Conservation (phyloP, 805 yeast species). For the Starmerella powellii region DNA sequence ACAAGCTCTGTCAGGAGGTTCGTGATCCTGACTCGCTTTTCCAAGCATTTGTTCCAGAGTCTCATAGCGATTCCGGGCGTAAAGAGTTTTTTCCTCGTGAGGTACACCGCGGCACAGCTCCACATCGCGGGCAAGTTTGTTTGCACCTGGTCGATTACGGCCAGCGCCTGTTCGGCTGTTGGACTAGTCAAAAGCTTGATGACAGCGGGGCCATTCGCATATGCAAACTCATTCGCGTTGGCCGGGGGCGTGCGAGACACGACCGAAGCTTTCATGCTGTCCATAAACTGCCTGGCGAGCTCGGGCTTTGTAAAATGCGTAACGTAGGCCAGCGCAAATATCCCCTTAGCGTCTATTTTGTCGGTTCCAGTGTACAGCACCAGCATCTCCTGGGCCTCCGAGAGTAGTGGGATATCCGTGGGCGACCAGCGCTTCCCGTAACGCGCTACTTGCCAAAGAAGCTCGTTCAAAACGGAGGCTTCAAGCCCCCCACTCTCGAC, state of each 20-base stretch:
- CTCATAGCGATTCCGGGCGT: conserved; percentile 16
- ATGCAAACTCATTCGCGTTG: conserved; percentile 12
- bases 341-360: conserved; percentile 26
- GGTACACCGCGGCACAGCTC: conserved; percentile 20
- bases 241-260: conserved; percentile 6
- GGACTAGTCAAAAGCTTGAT: conserved; percentile 13
- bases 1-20: conserved; percentile 9
- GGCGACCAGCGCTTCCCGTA: conserved; percentile 24
- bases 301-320: conserved; percentile 13
- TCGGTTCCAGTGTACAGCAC: conserved; percentile 17
- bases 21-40: conserved; percentile 19
- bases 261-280: conserved; percentile 3
- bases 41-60: conserved; percentile 11
- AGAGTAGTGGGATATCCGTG: conserved; percentile 16
- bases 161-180: conserved; percentile 14
- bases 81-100: conserved; percentile 18
- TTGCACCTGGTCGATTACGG: conserved; percentile 5
- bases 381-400: conserved; percentile 23
- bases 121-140: conserved; percentile 20
- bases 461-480: conserved; percentile 20
- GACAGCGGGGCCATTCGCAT: conserved; percentile 10
- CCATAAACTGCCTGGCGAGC: conserved; percentile 11
- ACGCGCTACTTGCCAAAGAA: conserved; percentile 25
- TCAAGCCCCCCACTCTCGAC: not conserved
- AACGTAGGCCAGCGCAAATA: conserved; percentile 24